Conservation (phyloP, 2,329 filamentous ascomycete genomes). For the Aspergillus ustus region DNA sequence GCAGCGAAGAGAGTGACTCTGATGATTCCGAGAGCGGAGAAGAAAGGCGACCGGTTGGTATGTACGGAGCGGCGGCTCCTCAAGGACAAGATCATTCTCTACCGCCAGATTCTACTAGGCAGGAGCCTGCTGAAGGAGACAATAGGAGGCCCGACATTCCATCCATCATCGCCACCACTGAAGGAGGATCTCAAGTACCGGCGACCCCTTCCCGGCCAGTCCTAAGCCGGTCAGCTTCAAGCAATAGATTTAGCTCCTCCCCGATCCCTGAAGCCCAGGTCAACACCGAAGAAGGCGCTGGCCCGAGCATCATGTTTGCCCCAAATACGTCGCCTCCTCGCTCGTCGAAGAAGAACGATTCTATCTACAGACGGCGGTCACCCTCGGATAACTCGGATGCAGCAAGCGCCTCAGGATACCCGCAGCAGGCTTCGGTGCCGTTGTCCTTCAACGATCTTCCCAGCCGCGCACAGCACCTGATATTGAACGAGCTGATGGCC, state of each 20-base stretch:
- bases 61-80: conserved; percentile 8
- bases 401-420: conserved; percentile 52
- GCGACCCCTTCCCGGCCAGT: conserved; percentile 28
- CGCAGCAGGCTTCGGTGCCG: conserved; percentile 66
- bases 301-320: conserved; percentile 77
- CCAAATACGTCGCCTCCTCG: conserved; percentile 47
- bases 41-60: conserved; percentile 34
- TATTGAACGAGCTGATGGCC: conserved; percentile 82
- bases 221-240: conserved; percentile 38
- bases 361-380: conserved; percentile 44
- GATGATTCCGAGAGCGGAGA: conserved; percentile 47
- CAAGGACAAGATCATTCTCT: neutral
- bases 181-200: conserved; percentile 28
- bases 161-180: conserved; percentile 31
- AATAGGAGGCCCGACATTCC: conserved; percentile 25
- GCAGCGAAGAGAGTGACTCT: conserved; percentile 46
- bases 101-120: neutral
- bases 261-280: conserved; percentile 73
- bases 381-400: conserved; percentile 27
- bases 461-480: conserved; percentile 81
- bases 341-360: conserved; percentile 33
- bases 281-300: conserved; percentile 66
- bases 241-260: conserved; percentile 67
- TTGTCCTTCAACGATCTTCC: conserved; percentile 87
- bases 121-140: conserved; percentile 10